Evolutionary conservation across 176 grass and related monocot species (phyloP), one percentile per base, ranked within the genome.

Genomic region (Tillandsia fasciculata): DNA sequence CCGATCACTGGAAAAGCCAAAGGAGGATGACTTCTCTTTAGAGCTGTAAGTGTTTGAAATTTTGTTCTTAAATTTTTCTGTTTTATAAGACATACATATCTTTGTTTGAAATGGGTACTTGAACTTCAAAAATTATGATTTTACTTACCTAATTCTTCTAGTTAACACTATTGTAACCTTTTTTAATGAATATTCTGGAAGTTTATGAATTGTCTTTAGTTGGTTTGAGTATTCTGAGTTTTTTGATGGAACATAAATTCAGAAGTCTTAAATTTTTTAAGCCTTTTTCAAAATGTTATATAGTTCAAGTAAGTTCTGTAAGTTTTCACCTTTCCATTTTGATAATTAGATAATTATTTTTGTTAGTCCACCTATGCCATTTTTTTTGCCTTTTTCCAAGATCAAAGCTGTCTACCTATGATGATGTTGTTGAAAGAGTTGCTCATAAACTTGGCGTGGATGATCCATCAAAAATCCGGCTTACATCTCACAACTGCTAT

Each of bases 351-450:
- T 26, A 8, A 7, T 65, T 70, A 68, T 47, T 72, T 22, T 65
- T 77, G 2, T 2, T 27, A 27, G 61, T 70, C 51, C 64, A 51
- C 1, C 47, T 50, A 29, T 12, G 56, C n/a, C 20, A 42, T 73
- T 84, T 76, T 76, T 6, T 52, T 53, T 28, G 22, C 56, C 68
- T 20, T 74, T 53, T 42, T 42, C 33, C 33, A 76, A 91, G 89
- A 63, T 91, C 85, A 67, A 91, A 83, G 69, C 33, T 83, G 26
- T 85, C 64, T 20, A 91, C 89, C 6, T 91, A 91, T 75, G 89
- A 88, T 88, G 89, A 91, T 88, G 89, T 91, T 27, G 85, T 85
- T 26, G 85, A 91, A 59, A 91, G 81, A 74, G 77, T 88, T 85
- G 89, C 85, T 29, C 79, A 52, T 48, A 79, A 88, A 69, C 82